Evolutionary conservation across 1,139 yeast genomes (phyloP), one percentile per base, ranked within the genome.

Genomic region (Protomyces pachydermus): DNA sequence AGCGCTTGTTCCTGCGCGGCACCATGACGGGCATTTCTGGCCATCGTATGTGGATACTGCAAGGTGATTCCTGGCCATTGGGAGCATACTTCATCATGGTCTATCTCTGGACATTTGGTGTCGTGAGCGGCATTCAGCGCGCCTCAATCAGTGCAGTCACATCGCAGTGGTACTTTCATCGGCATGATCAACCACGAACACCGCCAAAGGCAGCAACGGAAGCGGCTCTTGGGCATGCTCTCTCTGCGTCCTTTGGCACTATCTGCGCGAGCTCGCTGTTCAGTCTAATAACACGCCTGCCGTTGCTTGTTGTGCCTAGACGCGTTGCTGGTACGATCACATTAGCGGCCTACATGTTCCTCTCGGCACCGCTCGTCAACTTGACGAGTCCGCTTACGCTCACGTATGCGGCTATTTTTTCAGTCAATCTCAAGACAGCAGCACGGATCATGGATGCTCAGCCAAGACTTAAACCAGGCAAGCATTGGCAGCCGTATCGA

Each of bases 41-140:
- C 18, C 56, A 48, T 12, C 53, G 56, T 12, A 46, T 28, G 23
- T 74, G 76, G 76, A 70, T 74, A n/a, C 67, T 74, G 54, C 74
- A 72, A 54, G 69, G 73, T 34, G 70, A 71, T 46, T 71, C 76
- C 2, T 75, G 77, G 72, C 61, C 71, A 3, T 70, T 77, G 0
- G 79, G 76, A 1, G 72, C 72, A 4, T 74, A 75, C 67, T 77
- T 76, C 68, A 68, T 74, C 2, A 67, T 78, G 35, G 73, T 77
- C 74, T 78, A 75, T 66, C 67, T 78, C 42, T 78, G 81, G 81
- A 75, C 80, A 0, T 77, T 79, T 76, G 77, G 77, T 0, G 74
- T 78, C 20, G 66, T 78, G 12, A 71, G 76, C 54, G 78, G 78
- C 3, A 68, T 78, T 48, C 77, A 77, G 65, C 72, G 78, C 64